Evolutionary conservation across 139 green algal species (phyloP).

Genomic region (Coccomyxa sp.): DNA sequence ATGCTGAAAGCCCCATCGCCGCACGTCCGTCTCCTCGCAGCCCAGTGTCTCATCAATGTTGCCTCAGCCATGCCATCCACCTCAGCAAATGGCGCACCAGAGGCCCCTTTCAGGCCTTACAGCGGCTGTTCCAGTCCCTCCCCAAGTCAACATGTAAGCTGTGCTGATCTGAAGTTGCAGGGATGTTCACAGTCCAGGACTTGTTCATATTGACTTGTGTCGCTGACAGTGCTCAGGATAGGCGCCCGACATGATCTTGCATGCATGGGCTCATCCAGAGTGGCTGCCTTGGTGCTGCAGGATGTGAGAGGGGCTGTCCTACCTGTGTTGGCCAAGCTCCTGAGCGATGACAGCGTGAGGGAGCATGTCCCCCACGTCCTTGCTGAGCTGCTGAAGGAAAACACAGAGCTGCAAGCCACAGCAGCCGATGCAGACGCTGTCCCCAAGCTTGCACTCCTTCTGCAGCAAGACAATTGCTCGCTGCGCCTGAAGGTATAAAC

Average conservation of each 20-base stretch:
- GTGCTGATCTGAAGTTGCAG: too few relatives aligned
- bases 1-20: constrained; percentile 32
- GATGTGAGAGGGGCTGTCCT: constrained; percentile 34
- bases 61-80: background rate
- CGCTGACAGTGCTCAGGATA: too few relatives aligned
- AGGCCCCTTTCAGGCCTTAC: too few relatives aligned
- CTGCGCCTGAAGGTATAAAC: background rate
- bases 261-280: too few relatives aligned
- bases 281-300: too few relatives aligned
- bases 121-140: too few relatives aligned
- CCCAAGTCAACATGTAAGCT: too few relatives aligned
- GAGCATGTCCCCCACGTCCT: constrained; percentile 49
- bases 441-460: constrained; percentile 35
- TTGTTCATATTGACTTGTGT: too few relatives aligned
- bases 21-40: constrained; percentile 39
- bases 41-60: constrained; percentile 46
- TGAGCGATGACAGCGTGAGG: constrained; percentile 33
- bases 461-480: constrained; percentile 21
- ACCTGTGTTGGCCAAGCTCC: constrained; percentile 54
- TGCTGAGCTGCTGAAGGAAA: constrained; percentile 31
- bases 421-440: constrained; percentile 60
- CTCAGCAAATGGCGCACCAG: too few relatives aligned
- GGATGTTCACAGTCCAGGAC: background rate
- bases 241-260: too few relatives aligned
- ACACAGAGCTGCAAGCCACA: constrained; percentile 44